These are phyloP conservation scores for Starmerella gropengiesseri DNA, from an alignment of 805 yeast genomes.

Conservation along the genomic window DNA sequence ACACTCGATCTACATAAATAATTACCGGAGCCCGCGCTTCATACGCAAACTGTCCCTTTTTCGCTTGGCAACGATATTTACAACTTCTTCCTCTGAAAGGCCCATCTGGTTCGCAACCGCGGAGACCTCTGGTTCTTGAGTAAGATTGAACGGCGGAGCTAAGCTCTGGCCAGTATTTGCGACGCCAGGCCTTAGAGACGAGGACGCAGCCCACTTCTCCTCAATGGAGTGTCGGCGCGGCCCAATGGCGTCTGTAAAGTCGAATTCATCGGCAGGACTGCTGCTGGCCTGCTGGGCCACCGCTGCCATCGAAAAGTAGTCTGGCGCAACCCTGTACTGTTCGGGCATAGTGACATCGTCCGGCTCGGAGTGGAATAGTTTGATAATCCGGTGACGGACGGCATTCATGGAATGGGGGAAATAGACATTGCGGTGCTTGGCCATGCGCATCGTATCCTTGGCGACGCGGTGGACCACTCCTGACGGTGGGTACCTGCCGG, in stretches of 20 bases:
- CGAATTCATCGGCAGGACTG: slow-evolving; percentile 14
- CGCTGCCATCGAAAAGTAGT: slow-evolving; percentile 9
- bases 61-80: slow-evolving; percentile 40
- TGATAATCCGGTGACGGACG: slow-evolving; percentile 27
- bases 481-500: slow-evolving; percentile 52
- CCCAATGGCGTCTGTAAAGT: slow-evolving; percentile 12
- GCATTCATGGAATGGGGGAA: slow-evolving; percentile 30
- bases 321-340: slow-evolving; percentile 10
- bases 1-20: background rate
- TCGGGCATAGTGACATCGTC: slow-evolving; percentile 7
- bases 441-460: slow-evolving; percentile 39
- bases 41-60: slow-evolving; percentile 44
- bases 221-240: slow-evolving; percentile 12
- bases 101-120: background rate
- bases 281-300: slow-evolving; percentile 2
- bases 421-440: slow-evolving; percentile 22
- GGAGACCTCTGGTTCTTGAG: slow-evolving; percentile 1
- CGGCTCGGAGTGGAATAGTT: slow-evolving; percentile 18
- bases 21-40: slow-evolving; percentile 32
- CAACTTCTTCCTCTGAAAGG: slow-evolving; percentile 21
- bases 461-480: slow-evolving; percentile 54
- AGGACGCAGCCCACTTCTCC: slow-evolving; percentile 11
- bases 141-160: slow-evolving; percentile 27
- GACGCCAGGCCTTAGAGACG: background rate
- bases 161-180: slow-evolving; percentile 9